Evolutionary conservation across 2,329 filamentous ascomycete genomes (phyloP).

Genomic region (Bipolaris oryzae): DNA sequence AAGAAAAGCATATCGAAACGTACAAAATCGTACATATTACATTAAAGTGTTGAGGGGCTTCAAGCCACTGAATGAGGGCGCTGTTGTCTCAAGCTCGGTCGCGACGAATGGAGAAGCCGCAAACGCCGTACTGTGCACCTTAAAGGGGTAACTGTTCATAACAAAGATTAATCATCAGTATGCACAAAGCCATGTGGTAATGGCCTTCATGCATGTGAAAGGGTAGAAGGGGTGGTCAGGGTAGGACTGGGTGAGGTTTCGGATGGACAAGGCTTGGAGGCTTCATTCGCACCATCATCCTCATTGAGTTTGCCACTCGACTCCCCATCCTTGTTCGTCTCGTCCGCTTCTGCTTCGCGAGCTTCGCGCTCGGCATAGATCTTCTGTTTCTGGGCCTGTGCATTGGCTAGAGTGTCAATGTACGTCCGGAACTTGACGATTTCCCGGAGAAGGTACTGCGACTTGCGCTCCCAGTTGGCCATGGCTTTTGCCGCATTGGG

Average conservation of each 20-base stretch:
- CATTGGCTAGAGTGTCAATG: slow-evolving; percentile 80
- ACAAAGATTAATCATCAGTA: slow-evolving; percentile 35
- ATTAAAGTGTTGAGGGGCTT: slow-evolving; percentile 29
- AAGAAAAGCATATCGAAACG: slow-evolving; percentile 7
- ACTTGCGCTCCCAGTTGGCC: slow-evolving; percentile 97
- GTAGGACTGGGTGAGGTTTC: slow-evolving; percentile 8
- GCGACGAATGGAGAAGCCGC: slow-evolving; percentile 46
- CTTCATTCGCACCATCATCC: slow-evolving; percentile 45
- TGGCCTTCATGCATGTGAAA: slow-evolving; percentile 13
- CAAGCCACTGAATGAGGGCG: slow-evolving; percentile 40
- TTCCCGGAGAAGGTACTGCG: slow-evolving; percentile 85
- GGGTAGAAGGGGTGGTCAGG: slow-evolving; percentile 10
- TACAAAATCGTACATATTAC: slow-evolving; percentile 18
- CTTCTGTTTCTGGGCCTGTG: slow-evolving; percentile 70
- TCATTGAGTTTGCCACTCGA: slow-evolving; percentile 22
- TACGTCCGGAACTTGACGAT: slow-evolving; percentile 98
- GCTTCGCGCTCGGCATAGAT: slow-evolving; percentile 62
- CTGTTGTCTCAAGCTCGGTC: slow-evolving; percentile 30
- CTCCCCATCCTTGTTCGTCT: slow-evolving; percentile 19
- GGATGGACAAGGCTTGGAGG: slow-evolving; percentile 28
- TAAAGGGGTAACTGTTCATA: slow-evolving; percentile 40
- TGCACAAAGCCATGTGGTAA: slow-evolving; percentile 22
- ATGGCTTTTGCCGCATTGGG: slow-evolving; percentile 83
- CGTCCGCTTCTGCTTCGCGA: slow-evolving; percentile 26
- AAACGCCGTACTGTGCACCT: slow-evolving; percentile 44